Evolutionary conservation across 78 protist genomes (phyloP), one percentile per base, ranked within the genome.

Genomic region (Dictyostelium firmibasis): DNA sequence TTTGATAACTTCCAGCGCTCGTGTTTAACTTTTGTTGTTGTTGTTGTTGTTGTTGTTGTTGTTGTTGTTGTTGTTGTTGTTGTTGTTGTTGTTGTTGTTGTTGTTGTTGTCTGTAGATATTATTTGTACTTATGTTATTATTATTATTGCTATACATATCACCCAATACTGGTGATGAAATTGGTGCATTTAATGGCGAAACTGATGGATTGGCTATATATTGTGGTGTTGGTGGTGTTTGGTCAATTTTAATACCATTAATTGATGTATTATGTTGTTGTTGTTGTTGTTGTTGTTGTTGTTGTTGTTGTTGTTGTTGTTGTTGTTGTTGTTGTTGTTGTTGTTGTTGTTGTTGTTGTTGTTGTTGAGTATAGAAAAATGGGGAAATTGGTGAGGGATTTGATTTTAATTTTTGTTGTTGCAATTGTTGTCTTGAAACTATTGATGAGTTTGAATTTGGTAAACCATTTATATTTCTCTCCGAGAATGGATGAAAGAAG

Each of bases 291-390:
- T 35, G 23, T 1, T 74, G 50, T n/a, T 20, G 35, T 29, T 20
- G 77, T 29, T 69, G 77, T 13, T 70, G 35, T 41, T 44, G 57
- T 44, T 75, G 81, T 33, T 75, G 81, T 36, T 75, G 81, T 33
- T 75, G 81, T 41, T 77, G 47, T 44, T 36, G 83, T 44, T 77
- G 83, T 41, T 77, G 83, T 27, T 20, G 86, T 31, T 31, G 86
- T 14, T 60, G 27, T 50, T 50, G 62, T 50, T 50, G 60, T 14
- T 50, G 60, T 14, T 50, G 33, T 16, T 27, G 60, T 3, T 38
- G 31, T 35, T 74, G 74, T 35, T 85, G 81, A 4, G 33, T 13
- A 33, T 47, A 50, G 44, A 50, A 64, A 23, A 16, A 57, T n/a
- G 78, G 77, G 13, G 78, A 36, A 83, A 50, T 57, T 50, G 88